phyloP scores from a whole-genome alignment of 2,329 filamentous ascomycete genomes.

The Zymoseptoria tritici region DNA sequence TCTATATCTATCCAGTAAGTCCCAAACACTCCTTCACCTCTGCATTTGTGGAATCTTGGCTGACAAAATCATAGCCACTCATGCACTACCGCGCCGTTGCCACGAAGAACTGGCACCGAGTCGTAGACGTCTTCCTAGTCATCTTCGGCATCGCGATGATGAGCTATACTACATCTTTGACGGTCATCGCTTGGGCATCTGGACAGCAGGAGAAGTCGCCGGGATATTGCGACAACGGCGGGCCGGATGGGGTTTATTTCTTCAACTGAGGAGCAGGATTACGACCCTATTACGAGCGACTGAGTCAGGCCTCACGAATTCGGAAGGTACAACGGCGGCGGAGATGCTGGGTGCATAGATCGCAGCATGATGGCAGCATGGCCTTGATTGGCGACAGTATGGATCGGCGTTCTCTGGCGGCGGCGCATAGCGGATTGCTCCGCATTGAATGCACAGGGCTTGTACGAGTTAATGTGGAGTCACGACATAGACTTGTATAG shows the following conservation, averaged over 20 bases:
- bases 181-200: constrained; percentile 75
- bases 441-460: not conserved
- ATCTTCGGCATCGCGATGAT: constrained; percentile 80
- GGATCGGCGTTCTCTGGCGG: not conserved
- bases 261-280: not conserved
- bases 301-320: not conserved
- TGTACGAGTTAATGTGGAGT: not conserved
- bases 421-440: not conserved
- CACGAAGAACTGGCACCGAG: constrained; percentile 57
- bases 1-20: constrained; percentile 94
- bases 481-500: not conserved
- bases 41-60: not conserved
- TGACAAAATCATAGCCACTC: constrained; percentile 57
- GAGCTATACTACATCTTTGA: constrained; percentile 83
- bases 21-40: no score
- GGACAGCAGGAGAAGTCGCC: constrained; percentile 46
- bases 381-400: no score
- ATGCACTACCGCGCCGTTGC: constrained; percentile 81
- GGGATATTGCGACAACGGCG: constrained; percentile 53
- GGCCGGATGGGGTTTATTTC: not conserved
- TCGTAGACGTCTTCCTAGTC: constrained; percentile 67
- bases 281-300: not conserved
- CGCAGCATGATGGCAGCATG: not conserved
- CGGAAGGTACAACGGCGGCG: not conserved
- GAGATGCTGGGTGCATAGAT: not conserved